Base-by-base conservation (phyloP, 179 eudicot species). In the Silene coronaria region DNA sequence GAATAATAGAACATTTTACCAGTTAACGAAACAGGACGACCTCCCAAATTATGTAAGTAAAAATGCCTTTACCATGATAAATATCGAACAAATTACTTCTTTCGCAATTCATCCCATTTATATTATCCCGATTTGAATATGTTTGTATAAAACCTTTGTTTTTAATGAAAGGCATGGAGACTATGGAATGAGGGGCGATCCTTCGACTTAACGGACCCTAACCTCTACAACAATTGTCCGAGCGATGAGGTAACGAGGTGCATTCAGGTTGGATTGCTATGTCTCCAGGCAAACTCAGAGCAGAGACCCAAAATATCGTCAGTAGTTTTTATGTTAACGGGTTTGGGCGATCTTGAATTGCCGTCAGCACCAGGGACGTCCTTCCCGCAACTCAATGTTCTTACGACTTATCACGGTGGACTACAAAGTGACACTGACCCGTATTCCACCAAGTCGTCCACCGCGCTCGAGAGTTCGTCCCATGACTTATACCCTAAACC, bases 131-230 rank as follows among this genome's bases (percentile, higher is more conserved):
- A n/a, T n/a, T n/a, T n/a, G n/a, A n/a, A n/a, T 34, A 6, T 9
- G 8, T 34, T 34, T 34, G 38, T 34, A 6, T 5, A 34, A 34
- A 5, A 5, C 8, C 0, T 3, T 36, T 36, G 11, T 51, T 28
- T 14, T 5, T 51, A 51, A 3, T 51, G 4, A 28, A 79, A 88
- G 88, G 87, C 82, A 42, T 87, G 90, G 91, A 74, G 79, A 79
- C 53, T 85, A 1, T 87, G 91, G 91, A 80, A 63, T 23, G 82
- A 78, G 59, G 78, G 79, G 45, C 67, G 10, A 67, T 68, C 1
- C 0, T 57, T 57, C 48, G 72, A 84, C 1, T 64, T 86, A 5
- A 62, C 76, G 5, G 91, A 88, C 75, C 75, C 76, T 14, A 12
- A 48, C 21, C 76, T 88, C 61, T 16, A 26, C 5, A 51, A 73